A percentile compares a stretch with the other conserved stretches of the same genome.
phyloP scores from a whole-genome alignment of 345 rosid species.

The Acer campestre region DNA sequence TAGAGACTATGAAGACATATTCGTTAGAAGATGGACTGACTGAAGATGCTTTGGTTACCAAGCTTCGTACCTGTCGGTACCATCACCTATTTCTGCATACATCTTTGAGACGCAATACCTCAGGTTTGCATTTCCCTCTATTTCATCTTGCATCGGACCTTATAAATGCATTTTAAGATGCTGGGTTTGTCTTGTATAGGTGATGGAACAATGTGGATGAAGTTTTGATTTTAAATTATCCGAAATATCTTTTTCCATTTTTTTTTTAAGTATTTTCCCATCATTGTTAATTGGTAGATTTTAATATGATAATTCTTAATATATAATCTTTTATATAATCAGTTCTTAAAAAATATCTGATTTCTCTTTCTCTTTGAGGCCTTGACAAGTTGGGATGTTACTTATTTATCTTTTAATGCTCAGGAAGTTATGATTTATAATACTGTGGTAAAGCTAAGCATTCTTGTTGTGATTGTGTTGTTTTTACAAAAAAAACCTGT shows the following conservation, averaged over 20 bases:
- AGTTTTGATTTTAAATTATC: background rate
- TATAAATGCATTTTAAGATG: background rate
- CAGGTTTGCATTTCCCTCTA: conserved; percentile 54
- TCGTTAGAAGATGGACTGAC: conserved; percentile 86
- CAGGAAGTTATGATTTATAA: background rate
- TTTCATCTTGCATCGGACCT: background rate
- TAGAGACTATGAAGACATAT: conserved; percentile 96
- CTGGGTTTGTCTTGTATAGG: background rate
- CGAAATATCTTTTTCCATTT: background rate
- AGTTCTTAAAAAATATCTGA: background rate
- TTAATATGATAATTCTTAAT: no score
- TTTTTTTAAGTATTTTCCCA: background rate
- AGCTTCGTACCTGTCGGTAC: conserved; percentile 82
- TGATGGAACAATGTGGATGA: background rate
- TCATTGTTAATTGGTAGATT: no score
- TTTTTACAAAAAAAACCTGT: no score
- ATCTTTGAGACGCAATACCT: conserved; percentile 70
- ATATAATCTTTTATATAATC: no score
- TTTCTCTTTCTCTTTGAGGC: background rate
- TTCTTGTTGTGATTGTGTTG: background rate
- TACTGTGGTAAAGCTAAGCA: background rate
- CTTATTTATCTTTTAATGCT: background rate
- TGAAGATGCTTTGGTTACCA: conserved; percentile 92
- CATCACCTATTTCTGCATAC: conserved; percentile 89
- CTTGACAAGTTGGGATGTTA: background rate